Base-by-base conservation (phyloP, 768 basidiomycete genomes). In the Tylopilus felleus region DNA sequence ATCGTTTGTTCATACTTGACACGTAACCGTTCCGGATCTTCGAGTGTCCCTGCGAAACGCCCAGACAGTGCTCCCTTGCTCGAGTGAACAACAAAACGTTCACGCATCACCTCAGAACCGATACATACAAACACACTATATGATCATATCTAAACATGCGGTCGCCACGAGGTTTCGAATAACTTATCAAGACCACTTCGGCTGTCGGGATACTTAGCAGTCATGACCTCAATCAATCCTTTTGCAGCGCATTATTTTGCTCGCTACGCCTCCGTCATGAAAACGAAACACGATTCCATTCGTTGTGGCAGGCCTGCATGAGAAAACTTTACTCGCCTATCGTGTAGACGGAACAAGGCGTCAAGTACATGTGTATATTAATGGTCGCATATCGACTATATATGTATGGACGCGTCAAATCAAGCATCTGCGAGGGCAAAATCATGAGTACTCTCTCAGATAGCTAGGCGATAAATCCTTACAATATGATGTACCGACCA, bases 401-500 rank as follows among this genome's bases (percentile, higher is more conserved):
- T 41, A 9, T 45, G 5, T 14, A 19, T 52, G 50, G 38, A 38
- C 19, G 4, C 45, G 51, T 39, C 55, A 36, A 52, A 53, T 65
- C 64, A 74, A 57, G 68, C 63, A 53, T 61, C 61, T 63, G 60
- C 10, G 21, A 51, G 54, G 48, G 41, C 48, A 13, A 25, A 57
- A 52, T 47, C 51, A 57, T 68, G n/a, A 62, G 57, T 29, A 44
- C 42, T 21, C 40, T 49, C 22, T 45, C 50, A 47, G 8, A 35
- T n/a, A 40, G 28, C 27, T n/a, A 29, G 14, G 57, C 44, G 14
- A 8, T 48, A 47, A 50, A 41, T 48, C 74, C 85, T 75, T 65
- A 89, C 88, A 91, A 66, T 92, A 92, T 16, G 89, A 93, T 45
- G 90, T 95, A 41, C 93, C 93, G 27, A 91, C 89, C 35, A 95